Evolutionary conservation across 169 alveolate genomes (phyloP), one percentile per base, ranked within the genome.

Genomic region (Plasmodium vinckei): DNA sequence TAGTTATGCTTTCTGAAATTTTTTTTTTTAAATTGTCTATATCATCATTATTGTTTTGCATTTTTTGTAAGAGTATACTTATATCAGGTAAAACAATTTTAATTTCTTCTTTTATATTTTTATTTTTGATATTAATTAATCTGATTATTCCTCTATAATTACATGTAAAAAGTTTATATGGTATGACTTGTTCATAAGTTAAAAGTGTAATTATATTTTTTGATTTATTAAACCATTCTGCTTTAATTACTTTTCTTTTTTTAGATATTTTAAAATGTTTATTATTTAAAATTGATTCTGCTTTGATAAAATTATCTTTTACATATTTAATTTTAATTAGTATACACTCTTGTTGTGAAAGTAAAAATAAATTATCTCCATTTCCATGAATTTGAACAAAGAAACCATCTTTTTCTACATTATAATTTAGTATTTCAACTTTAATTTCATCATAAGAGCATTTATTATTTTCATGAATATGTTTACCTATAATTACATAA

Each of bases 161-260:
- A 9, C 42, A 56, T 1, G 33, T n/a, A 44, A 1, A 68, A 4
- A 68, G 23, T 27, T 42, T 69, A 54, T 23, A 19, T 25, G 46
- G 39, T 12, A 39, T 10, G 9, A 27, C 19, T 9, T 82, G 44
- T 4, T 82, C 90, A 67, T 82, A 82, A 13, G 90, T 82, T 25
- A 82, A 56, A 17, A 82, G 12, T 9, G 90, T 47, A 9, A 82
- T 57, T 1, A 82, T 71, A 56, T 82, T 57, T 17, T 42, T 19
- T 5, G 84, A 54, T 42, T 82, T 82, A 13, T 44, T 59, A 39
- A 42, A 82, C 90, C 90, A 82, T 44, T 82, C 90, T 4, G 84
- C 79, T 82, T 82, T 82, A 9, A 82, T 82, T 13, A 82, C 67
- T 68, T 82, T 82, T 56, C 84, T 67, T 39, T 82, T 82, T 9